A percentile compares a stretch with the other conserved stretches of the same genome.
Evolutionary conservation across 225 moss, liverwort and hornwort genomes (phyloP).

Genomic region (Sphagnum contortum): DNA sequence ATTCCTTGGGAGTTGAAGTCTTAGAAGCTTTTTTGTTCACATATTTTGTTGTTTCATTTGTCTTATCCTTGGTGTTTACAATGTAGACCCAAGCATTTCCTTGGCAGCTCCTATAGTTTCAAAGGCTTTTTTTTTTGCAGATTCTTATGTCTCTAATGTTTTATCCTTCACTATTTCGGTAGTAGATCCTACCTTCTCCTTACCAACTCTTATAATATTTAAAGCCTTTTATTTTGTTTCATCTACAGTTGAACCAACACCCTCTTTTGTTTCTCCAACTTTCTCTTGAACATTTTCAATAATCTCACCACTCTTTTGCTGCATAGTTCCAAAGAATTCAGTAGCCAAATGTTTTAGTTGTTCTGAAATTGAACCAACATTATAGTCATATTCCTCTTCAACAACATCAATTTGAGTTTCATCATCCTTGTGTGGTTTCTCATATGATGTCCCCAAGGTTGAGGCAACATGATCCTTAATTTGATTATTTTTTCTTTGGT

Average conservation of each 20-base stretch:
- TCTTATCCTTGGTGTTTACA: conserved; percentile 22
- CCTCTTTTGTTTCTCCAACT: conserved; percentile 9
- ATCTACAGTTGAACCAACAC: conserved; percentile 10
- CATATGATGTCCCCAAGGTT: neutral
- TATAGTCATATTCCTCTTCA: too few species aligned
- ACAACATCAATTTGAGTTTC: too few species aligned
- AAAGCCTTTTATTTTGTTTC: conserved; percentile 12
- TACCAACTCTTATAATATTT: conserved; percentile 28
- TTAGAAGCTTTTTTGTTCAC: conserved; percentile 12
- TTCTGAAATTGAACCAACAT: too few species aligned
- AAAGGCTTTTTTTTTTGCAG: conserved; percentile 12
- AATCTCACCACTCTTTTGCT: too few species aligned
- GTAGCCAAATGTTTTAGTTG: too few species aligned
- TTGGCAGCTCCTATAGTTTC: conserved; percentile 2
- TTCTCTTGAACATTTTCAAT: too few species aligned
- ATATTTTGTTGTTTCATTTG: conserved; percentile 12
- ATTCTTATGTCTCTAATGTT: conserved; percentile 7
- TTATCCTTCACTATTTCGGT: conserved; percentile 9
- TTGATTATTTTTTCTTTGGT: conserved; percentile 15
- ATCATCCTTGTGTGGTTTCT: conserved; percentile 6
- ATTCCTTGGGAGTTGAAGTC: conserved; percentile 3
- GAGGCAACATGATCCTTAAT: neutral
- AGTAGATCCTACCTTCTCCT: conserved; percentile 21
- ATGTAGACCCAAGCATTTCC: conserved; percentile 9
- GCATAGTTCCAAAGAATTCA: too few species aligned